Percentiles rank a stretch among this genome's conserved stretches.
Evolutionary conservation across 176 grass and related monocot species (phyloP).

Genomic region (Elymus sibiricus): DNA sequence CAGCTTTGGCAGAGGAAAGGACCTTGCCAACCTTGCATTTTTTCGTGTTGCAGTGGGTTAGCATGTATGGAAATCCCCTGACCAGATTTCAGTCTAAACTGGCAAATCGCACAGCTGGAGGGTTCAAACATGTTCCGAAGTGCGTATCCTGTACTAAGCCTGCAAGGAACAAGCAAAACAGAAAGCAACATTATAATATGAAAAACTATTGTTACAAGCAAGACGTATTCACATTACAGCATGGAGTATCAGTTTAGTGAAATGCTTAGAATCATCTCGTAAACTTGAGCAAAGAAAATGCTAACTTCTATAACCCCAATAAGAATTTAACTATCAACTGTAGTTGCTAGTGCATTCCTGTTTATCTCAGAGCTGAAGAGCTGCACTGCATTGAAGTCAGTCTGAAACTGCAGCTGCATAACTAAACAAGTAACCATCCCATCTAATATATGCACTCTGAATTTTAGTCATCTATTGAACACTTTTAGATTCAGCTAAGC

Average conservation of each 20-base stretch:
- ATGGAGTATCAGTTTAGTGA: neutral
- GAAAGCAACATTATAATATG: neutral
- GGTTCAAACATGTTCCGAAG: slow-evolving; percentile 74
- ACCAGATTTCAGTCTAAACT: slow-evolving; percentile 48
- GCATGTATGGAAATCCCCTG: slow-evolving; percentile 76
- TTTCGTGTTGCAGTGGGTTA: slow-evolving; percentile 51
- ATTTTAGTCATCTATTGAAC: neutral
- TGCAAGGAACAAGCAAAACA: slow-evolving; percentile 17
- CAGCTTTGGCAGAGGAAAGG: slow-evolving; percentile 85
- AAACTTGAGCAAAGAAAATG: slow-evolving; percentile 9
- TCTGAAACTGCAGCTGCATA: neutral
- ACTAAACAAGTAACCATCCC: neutral
- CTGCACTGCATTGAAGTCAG: neutral
- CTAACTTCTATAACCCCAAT: neutral
- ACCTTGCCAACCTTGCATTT: slow-evolving; percentile 74
- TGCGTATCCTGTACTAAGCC: slow-evolving; percentile 69
- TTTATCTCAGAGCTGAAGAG: neutral
- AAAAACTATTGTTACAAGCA: neutral
- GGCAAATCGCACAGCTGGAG: slow-evolving; percentile 80
- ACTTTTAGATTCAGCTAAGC: neutral
- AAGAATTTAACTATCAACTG: neutral
- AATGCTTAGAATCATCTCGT: neutral
- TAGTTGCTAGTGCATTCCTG: neutral
- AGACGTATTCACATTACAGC: neutral
- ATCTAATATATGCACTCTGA: neutral